phyloP scores from a whole-genome alignment of 1,139 yeast genomes.

The Nematodospora anomalae region DNA sequence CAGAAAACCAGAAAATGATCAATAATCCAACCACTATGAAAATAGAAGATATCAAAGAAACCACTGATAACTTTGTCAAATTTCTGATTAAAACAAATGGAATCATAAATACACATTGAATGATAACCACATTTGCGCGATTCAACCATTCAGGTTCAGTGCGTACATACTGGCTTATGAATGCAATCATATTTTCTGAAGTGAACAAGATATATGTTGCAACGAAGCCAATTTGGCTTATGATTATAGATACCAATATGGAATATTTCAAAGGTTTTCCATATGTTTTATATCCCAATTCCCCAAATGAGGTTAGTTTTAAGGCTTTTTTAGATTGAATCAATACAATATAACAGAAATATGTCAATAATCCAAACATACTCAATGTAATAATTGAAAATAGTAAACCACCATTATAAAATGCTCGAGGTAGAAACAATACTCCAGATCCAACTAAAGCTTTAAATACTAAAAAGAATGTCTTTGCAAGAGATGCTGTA shows the following conservation, averaged over 20 bases:
- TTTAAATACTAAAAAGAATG: constrained; percentile 67
- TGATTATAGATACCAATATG: constrained; percentile 60
- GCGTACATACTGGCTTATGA: constrained; percentile 22
- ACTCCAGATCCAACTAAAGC: constrained; percentile 83
- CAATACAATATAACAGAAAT: constrained; percentile 66
- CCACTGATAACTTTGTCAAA: constrained; percentile 65
- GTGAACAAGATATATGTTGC: constrained; percentile 76
- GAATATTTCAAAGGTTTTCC: constrained; percentile 60
- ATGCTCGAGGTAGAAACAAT: constrained; percentile 70
- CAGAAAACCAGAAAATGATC: constrained; percentile 60
- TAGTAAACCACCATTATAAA: constrained; percentile 67
- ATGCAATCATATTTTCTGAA: constrained; percentile 63
- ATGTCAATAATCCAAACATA: constrained; percentile 65
- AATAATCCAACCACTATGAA: constrained; percentile 64
- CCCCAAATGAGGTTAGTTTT: constrained; percentile 71
- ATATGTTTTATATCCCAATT: constrained; percentile 62
- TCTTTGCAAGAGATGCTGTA: constrained; percentile 61
- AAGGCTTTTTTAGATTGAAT: constrained; percentile 57
- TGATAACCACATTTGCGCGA: constrained; percentile 42
- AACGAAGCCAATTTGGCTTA: constrained; percentile 76
- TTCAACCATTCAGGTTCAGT: constrained; percentile 17
- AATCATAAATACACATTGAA: constrained; percentile 58
- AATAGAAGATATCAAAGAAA: constrained; percentile 65
- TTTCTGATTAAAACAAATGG: constrained; percentile 73
- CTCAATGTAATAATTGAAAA: constrained; percentile 56